phyloP scores from a whole-genome alignment of 768 basidiomycete species.

The Lentinula sp. region DNA sequence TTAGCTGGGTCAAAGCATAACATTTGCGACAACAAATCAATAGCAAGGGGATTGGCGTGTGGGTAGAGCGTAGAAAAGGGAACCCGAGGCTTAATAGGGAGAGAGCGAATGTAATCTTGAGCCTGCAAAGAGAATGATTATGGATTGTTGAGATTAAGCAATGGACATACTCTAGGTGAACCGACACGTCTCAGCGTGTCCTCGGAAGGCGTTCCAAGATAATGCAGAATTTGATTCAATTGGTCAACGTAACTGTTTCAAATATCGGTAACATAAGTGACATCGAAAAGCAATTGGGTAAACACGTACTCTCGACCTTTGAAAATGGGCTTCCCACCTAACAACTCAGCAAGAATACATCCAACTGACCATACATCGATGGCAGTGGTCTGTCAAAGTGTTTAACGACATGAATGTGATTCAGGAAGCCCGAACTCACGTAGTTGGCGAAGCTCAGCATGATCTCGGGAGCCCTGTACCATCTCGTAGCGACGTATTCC shows the following conservation, averaged over 20 bases:
- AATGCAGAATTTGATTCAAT: constrained; percentile 95
- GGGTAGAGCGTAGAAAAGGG: constrained; percentile 92
- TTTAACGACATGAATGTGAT: constrained; percentile 8
- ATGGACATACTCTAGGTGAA: constrained; percentile 71
- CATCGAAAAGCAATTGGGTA: neutral
- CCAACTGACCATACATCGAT: constrained; percentile 98
- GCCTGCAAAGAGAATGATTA: constrained; percentile 45
- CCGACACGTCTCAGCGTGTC: constrained; percentile 95
- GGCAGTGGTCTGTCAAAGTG: constrained; percentile 59
- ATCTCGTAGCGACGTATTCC: constrained; percentile 97
- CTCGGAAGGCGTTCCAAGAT: constrained; percentile 96
- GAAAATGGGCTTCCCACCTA: constrained; percentile 93
- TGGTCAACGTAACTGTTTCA: constrained; percentile 87
- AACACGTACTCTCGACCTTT: constrained; percentile 89
- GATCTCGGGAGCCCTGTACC: constrained; percentile 99
- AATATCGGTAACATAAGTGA: constrained; percentile 4
- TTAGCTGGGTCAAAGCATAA: constrained; percentile 95
- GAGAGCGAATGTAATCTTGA: constrained; percentile 95
- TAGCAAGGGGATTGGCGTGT: constrained; percentile 86
- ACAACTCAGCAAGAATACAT: constrained; percentile 88
- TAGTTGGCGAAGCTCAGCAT: constrained; percentile 97
- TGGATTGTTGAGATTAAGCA: neutral
- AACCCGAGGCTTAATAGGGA: constrained; percentile 95
- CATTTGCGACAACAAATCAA: constrained; percentile 88
- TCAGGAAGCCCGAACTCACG: constrained; percentile 37